Evolutionary conservation across 23 red algal species (phyloP), one percentile per base, ranked within the genome.

Genomic region (Pyropia haitanensis): DNA sequence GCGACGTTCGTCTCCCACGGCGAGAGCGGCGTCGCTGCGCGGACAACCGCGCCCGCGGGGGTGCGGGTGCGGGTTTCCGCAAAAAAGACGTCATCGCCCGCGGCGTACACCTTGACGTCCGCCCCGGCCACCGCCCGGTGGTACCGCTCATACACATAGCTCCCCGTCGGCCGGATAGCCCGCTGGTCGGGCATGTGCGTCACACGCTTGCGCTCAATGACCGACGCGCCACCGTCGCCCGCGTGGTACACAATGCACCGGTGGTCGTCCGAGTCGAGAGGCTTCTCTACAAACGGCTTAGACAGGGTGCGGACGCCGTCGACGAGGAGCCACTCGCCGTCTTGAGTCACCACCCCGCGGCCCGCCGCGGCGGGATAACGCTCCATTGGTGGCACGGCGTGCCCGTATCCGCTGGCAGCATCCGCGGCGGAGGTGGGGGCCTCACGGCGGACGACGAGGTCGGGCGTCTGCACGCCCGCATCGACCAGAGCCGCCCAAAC

Each of bases 241-340:
- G 27, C 27, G 61, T 34, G n/a, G 30, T 29, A 39, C 29, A 64
- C 29, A 64, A 29, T 18, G 19, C 17, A 22, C 20, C 18, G 73
- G 69, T 97, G 93, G 76, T 90, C 81, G 22, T 87, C 85, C 18
- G 93, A 44, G 56, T 85, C 78, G 53, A 88, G 52, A 0, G 93
- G 93, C 72, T 97, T 97, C 54, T 97, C 93, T 61, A 97, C 87
- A 72, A 97, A 97, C 22, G 93, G 93, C 75, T 90, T 96, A 14
- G 33, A 28, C 18, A 96, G 21, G 14, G 14, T 10, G 24, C 26
- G 31, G 7, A 66, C 27, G 10, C 61, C 22, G 51, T 75, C 27
- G 30, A 72, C 23, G 63, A 65, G 15, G 62, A 31, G 19, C 51
- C 50, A 68, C 14, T 53, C 15, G 1, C 56, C 53, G 10, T 33